Percentiles rank a stretch among this genome's conserved stretches.
Conservation (phyloP, 768 basidiomycete genomes). For the Russula brevipes region DNA sequence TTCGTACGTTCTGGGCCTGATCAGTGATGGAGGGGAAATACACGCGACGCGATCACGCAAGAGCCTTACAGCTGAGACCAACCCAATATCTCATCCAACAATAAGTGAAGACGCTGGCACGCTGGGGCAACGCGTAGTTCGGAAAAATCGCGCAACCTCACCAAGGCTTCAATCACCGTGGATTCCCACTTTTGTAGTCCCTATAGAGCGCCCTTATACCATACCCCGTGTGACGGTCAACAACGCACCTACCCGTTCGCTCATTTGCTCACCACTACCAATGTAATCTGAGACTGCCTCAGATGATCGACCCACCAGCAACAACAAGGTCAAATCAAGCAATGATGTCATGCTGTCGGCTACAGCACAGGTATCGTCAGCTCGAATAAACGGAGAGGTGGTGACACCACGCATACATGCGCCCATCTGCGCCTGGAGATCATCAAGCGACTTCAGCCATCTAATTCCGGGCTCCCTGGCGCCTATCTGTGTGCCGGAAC, state of each 20-base stretch:
- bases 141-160: slow-evolving; percentile 67
- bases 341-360: slow-evolving; percentile 59
- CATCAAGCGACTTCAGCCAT: slow-evolving; percentile 64
- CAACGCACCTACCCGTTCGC: slow-evolving; percentile 57
- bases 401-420: slow-evolving; percentile 45
- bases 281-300: slow-evolving; percentile 70
- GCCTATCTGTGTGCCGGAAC: slow-evolving; percentile 57
- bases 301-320: slow-evolving; percentile 67
- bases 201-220: slow-evolving; percentile 38
- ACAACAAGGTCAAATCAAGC: slow-evolving; percentile 63
- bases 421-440: slow-evolving; percentile 46
- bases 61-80: slow-evolving; percentile 66
- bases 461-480: slow-evolving; percentile 68
- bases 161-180: slow-evolving; percentile 61
- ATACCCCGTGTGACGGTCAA: neutral
- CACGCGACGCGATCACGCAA: slow-evolving; percentile 13
- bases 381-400: slow-evolving; percentile 36
- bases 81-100: slow-evolving; percentile 72
- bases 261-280: slow-evolving; percentile 73
- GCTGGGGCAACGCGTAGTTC: slow-evolving; percentile 68
- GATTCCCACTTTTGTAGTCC: slow-evolving; percentile 81
- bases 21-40: slow-evolving; percentile 15
- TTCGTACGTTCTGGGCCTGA: slow-evolving; percentile 50
- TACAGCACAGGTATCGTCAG: slow-evolving; percentile 3
- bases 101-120: slow-evolving; percentile 67